Conservation (phyloP, 2,329 filamentous ascomycete genomes). For the Juglanconis sp. region DNA sequence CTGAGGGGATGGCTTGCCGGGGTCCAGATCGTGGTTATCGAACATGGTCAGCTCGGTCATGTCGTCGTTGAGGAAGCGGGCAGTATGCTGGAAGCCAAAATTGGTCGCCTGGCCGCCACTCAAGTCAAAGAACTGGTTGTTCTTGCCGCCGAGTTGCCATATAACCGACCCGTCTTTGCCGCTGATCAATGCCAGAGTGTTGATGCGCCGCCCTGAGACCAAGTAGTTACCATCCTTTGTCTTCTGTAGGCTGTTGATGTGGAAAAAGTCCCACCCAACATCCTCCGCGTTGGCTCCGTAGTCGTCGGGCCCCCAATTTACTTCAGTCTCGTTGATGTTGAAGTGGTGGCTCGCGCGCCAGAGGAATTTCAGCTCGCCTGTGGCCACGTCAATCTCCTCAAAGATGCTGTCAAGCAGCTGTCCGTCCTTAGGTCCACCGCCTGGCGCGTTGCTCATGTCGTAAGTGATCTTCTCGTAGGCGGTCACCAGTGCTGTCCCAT, state of each 20-base stretch:
- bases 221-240: conserved; percentile 48
- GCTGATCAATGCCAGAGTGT: conserved; percentile 35
- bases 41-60: conserved; percentile 42
- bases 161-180: conserved; percentile 43
- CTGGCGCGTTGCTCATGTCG: conserved; percentile 24
- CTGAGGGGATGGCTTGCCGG: conserved; percentile 13
- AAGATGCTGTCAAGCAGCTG: conserved; percentile 34
- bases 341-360: conserved; percentile 40
- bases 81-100: conserved; percentile 50
- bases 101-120: conserved; percentile 31
- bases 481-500: conserved; percentile 38
- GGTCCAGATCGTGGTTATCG: conserved; percentile 40
- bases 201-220: conserved; percentile 45
- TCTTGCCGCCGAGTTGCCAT: conserved; percentile 51
- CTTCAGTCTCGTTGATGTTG: conserved; percentile 19
- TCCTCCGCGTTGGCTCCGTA: conserved; percentile 17
- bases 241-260: conserved; percentile 56
- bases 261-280: conserved; percentile 52
- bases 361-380: conserved; percentile 46
- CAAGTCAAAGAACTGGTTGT: conserved; percentile 40
- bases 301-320: conserved; percentile 13
- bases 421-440: conserved; percentile 22
- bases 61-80: conserved; percentile 31
- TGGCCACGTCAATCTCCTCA: conserved; percentile 49
- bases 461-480: conserved; percentile 29